Evolutionary conservation across 208 protist species (phyloP), one percentile per base, ranked within the genome.

Genomic region (Trypanosoma boissoni): DNA sequence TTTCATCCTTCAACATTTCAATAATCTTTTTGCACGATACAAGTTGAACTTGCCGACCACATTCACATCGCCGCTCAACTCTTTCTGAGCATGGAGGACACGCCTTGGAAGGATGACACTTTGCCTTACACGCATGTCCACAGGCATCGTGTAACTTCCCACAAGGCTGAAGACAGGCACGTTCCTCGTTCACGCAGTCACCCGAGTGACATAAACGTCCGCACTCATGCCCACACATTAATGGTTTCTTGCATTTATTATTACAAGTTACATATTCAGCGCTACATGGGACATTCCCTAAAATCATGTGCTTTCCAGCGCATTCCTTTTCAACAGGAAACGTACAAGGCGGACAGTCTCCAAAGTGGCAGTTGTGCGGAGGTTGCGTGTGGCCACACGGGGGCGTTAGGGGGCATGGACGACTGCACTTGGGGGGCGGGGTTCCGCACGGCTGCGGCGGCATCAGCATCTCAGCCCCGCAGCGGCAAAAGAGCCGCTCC

Each of bases 361-460:
- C 86, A 51, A 75, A 86, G 68, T 93, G 86, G 53, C 86, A 93
- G n/a, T n/a, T 41, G 51, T 91, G 82, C 9, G 28, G 44, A 8
- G 58, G 52, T 14, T 46, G 51, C 12, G 49, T 34, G 61, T 93
- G 86, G 1, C 68, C 72, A 41, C 86, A 93, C 4, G 75, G 39
- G 8, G 43, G 56, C 32, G 32, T 10, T 10, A 73, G 24, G 36
- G 29, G 45, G 32, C 86, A 93, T 20, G 70, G 72, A n/a, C 58
- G 64, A n/a, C 23, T 68, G 52, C 86, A 92, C 45, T 50, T 54
- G 24, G 82, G 86, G 16, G 79, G 76, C 18, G 52, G 23, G 29
- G 82, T 88, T 53, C 80, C 82, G 43, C 86, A 92, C 4, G 80
- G 80, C 53, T 91, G 83, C 31, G 83, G 86, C 0, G 83, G 83